Percentiles rank a stretch among this genome's conserved stretches.
Evolutionary conservation across 2,329 filamentous ascomycete species (phyloP).

Genomic region (Tolypocladium amazonense): DNA sequence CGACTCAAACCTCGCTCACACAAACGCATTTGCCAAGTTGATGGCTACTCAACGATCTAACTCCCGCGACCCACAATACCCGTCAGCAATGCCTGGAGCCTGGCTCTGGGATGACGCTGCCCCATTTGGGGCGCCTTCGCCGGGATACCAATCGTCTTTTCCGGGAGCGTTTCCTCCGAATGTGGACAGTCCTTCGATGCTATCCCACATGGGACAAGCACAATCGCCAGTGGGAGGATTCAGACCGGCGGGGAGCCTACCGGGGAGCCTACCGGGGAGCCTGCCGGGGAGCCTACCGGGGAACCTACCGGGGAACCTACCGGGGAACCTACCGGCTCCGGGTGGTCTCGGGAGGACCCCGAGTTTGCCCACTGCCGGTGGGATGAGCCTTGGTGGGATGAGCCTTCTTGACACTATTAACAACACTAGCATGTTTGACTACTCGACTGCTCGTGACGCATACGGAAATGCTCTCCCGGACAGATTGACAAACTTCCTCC

Average conservation of each 20-base stretch:
- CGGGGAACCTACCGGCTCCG: too few species aligned
- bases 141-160: neutral
- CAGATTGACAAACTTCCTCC: slow-evolving; percentile 20
- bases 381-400: slow-evolving; percentile 11
- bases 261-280: neutral
- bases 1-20: neutral
- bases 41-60: slow-evolving; percentile 8
- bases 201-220: neutral
- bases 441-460: slow-evolving; percentile 20
- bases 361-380: neutral
- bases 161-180: neutral
- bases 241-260: neutral
- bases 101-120: slow-evolving; percentile 7
- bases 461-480: slow-evolving; percentile 24
- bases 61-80: neutral
- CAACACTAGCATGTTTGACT: slow-evolving; percentile 26
- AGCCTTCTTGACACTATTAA: slow-evolving; percentile 24
- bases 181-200: neutral
- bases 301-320: neutral
- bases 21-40: slow-evolving; percentile 5
- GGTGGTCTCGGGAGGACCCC: neutral
- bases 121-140: neutral
- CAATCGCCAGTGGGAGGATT: neutral
- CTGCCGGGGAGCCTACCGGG: neutral
- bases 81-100: neutral